phyloP scores from a whole-genome alignment of 163 green algal species.

The Scenedesmus sp. region DNA sequence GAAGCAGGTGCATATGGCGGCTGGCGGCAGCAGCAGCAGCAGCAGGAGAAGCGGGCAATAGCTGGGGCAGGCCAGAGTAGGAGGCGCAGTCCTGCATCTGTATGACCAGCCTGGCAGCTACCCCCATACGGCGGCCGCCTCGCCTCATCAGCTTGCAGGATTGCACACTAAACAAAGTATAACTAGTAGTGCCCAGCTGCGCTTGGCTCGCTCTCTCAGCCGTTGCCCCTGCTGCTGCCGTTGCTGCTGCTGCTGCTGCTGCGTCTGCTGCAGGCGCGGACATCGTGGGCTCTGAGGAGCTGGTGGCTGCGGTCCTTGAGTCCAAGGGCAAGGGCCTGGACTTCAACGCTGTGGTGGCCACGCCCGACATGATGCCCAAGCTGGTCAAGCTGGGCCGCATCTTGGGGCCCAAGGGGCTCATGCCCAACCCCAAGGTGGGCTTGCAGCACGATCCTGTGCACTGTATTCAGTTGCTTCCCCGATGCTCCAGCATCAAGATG shows the following conservation, averaged over 20 bases:
- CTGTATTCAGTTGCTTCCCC: background rate
- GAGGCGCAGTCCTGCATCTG: background rate
- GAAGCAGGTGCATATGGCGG: conserved; percentile 62
- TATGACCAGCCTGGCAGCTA: background rate
- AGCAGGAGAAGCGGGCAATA: background rate
- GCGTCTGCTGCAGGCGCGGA: conserved; percentile 71
- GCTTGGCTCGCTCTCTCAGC: background rate
- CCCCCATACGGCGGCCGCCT: too few species aligned
- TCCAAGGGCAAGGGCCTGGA: conserved; percentile 63
- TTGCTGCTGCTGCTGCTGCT: background rate
- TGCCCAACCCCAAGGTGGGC: conserved; percentile 92
- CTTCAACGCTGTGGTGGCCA: conserved; percentile 86
- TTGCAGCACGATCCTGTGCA: background rate
- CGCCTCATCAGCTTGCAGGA: too few species aligned
- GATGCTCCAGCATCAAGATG: background rate
- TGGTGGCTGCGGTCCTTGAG: conserved; percentile 76
- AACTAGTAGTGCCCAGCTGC: background rate
- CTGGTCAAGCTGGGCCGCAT: conserved; percentile 80
- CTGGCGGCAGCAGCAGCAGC: background rate
- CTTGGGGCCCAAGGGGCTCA: conserved; percentile 89
- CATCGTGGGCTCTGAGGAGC: conserved; percentile 78
- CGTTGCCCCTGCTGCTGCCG: background rate
- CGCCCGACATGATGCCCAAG: conserved; percentile 71
- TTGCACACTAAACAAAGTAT: too few species aligned
- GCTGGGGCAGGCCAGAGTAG: background rate